Base-by-base conservation (phyloP, 2,329 filamentous ascomycete species). In the Daldinia sp. region DNA sequence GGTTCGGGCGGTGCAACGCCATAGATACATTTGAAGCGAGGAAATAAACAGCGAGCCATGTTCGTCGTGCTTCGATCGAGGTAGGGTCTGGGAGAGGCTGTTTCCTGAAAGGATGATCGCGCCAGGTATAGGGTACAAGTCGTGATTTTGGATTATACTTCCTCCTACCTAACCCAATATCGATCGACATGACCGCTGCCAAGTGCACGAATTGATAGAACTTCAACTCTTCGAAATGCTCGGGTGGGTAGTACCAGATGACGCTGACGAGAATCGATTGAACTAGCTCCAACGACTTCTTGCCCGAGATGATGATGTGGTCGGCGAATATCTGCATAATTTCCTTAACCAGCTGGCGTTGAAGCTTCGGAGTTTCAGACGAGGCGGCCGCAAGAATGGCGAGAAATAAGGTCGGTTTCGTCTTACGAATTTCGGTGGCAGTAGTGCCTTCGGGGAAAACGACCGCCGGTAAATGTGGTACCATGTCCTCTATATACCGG, bases 171-270 rank as follows among this genome's bases (percentile, higher is more conserved):
- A 97, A 86, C 0, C 93, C 93, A 37, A 97, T 86, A 73, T 97
- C 93, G 61, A 97, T 89, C 28, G 91, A 91, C 90, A 97, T 93
- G 73, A 93, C 87, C 54, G 90, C 90, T 1, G 92, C 91, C 76
- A 93, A 89, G 78, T 97, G 93, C 51, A 93, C 89, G 72, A 96
- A 86, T 81, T 95, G 92, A 81, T 96, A 97, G 78, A 96, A 97
- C 77, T 96, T 96, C 75, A 95, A 88, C 80, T 96, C 92, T 75
- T 97, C 93, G 66, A 92, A 92, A 74, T 92, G 87, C 72, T 95
- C 90, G 0, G 93, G 93, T 15, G 93, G 93, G 78, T 89, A 90
- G 78, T 97, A 97, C 92, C 93, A 97, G 20, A 94, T 87, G n/a
- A 90, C 89, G 6, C 89, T 85, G 3, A 97, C 83, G 65, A 93